A percentile compares a stretch with the other conserved stretches of the same genome.
Conservation (phyloP, 768 basidiomycete genomes). For the Tylopilus subfusipes region DNA sequence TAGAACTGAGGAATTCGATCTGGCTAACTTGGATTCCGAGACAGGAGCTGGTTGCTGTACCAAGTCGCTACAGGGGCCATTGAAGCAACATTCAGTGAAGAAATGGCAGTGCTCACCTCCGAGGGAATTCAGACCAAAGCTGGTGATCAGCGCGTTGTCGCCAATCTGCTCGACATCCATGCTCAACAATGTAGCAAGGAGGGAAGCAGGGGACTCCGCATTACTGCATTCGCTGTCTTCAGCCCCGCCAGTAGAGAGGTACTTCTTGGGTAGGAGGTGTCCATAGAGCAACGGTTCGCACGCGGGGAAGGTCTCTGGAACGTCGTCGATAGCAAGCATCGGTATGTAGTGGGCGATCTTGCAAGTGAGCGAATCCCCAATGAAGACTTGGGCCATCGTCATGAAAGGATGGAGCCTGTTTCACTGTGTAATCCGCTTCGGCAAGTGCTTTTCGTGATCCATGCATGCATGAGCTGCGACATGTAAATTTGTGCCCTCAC, state of each 20-base stretch:
- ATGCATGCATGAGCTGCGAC: too few relatives aligned
- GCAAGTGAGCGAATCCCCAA: constrained; percentile 29
- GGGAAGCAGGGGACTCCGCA: constrained; percentile 23
- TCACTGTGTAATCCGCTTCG: too few relatives aligned
- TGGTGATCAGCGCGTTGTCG: constrained; percentile 30
- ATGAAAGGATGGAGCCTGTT: too few relatives aligned
- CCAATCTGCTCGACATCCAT: constrained; percentile 29
- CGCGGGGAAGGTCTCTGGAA: constrained; percentile 23
- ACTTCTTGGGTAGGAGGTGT: constrained; percentile 23
- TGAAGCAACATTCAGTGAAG: neutral
- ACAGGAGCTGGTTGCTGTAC: constrained; percentile 28
- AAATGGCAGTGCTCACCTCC: constrained; percentile 18
- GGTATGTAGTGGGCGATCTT: constrained; percentile 31
- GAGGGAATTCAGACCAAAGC: constrained; percentile 24
- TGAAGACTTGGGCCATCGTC: constrained; percentile 32
- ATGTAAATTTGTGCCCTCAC: too few relatives aligned
- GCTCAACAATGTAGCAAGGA: constrained; percentile 23
- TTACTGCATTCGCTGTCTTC: constrained; percentile 9
- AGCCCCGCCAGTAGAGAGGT: constrained; percentile 13
- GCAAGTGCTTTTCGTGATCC: too few relatives aligned
- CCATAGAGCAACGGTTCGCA: constrained; percentile 28
- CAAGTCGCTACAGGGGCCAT: constrained; percentile 20
- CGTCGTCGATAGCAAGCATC: constrained; percentile 25
- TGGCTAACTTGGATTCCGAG: constrained; percentile 28
- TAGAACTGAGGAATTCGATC: constrained; percentile 22